Evolutionary conservation across 2,329 filamentous ascomycete genomes (phyloP).

Genomic region (Fusarium continuum): DNA sequence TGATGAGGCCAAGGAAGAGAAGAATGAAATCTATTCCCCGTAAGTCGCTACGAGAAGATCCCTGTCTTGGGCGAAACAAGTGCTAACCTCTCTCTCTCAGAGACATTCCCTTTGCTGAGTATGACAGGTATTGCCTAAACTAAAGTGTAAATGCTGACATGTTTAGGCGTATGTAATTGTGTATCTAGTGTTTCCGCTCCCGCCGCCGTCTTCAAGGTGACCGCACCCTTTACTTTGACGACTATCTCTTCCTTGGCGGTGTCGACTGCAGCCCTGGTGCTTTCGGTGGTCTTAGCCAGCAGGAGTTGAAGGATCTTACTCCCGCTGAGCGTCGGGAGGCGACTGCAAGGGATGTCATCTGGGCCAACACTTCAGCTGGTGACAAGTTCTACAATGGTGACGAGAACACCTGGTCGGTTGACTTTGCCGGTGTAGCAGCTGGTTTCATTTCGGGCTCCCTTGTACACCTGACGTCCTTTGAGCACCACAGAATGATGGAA

Average conservation of each 20-base stretch:
- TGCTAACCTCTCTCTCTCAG: constrained; percentile 48
- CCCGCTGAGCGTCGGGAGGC: constrained; percentile 69
- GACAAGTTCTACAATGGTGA: constrained; percentile 60
- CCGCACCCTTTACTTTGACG: constrained; percentile 73
- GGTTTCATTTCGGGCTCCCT: constrained; percentile 77
- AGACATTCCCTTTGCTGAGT: constrained; percentile 66
- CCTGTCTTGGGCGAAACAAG: neutral
- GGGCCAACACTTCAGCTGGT: constrained; percentile 55
- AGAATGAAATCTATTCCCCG: constrained; percentile 70
- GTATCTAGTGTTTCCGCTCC: constrained; percentile 81
- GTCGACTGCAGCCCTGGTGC: constrained; percentile 66
- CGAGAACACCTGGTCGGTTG: constrained; percentile 74
- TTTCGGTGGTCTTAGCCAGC: constrained; percentile 69
- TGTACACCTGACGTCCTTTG: constrained; percentile 64
- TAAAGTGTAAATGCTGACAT: constrained; percentile 24
- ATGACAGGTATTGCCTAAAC: constrained; percentile 10
- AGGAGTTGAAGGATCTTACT: constrained; percentile 65
- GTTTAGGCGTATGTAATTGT: constrained; percentile 79
- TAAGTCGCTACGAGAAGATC: constrained; percentile 51
- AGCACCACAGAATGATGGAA: constrained; percentile 60
- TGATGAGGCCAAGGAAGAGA: constrained; percentile 71
- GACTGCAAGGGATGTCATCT: constrained; percentile 69
- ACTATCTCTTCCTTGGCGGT: constrained; percentile 85
- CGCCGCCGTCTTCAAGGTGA: constrained; percentile 77
- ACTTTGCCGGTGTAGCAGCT: constrained; percentile 80